phyloP scores from a whole-genome alignment of 2,329 filamentous ascomycete genomes.

The Fulvia fulva region DNA sequence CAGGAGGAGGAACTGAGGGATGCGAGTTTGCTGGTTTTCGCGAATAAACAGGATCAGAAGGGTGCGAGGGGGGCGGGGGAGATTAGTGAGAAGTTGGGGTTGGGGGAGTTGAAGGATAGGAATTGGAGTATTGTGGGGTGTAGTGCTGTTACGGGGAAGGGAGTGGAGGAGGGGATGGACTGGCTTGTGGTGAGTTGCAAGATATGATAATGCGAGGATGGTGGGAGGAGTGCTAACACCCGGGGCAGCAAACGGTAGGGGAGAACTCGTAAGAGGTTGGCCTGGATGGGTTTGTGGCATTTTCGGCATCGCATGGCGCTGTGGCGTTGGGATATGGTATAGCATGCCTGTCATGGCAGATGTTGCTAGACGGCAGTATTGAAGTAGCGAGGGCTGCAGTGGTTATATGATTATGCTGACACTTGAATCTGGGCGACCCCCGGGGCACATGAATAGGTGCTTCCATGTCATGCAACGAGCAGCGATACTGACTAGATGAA shows the following conservation, averaged over 20 bases:
- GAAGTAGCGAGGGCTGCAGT: neutral
- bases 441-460: neutral
- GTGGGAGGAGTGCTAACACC: slow-evolving; percentile 2
- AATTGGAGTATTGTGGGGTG: slow-evolving; percentile 99
- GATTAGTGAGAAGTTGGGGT: slow-evolving; percentile 85
- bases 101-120: slow-evolving; percentile 87
- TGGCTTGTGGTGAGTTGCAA: slow-evolving; percentile 87
- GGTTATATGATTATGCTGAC: neutral
- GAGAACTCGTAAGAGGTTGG: slow-evolving; percentile 18
- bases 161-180: slow-evolving; percentile 97
- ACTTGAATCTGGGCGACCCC: neutral
- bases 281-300: neutral
- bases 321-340: neutral
- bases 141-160: slow-evolving; percentile 90
- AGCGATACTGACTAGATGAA: no score
- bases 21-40: slow-evolving; percentile 86
- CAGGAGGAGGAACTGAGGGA: slow-evolving; percentile 95
- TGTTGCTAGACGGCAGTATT: neutral
- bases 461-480: no score
- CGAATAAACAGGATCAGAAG: slow-evolving; percentile 98
- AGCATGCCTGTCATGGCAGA: neutral
- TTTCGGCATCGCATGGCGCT: slow-evolving; percentile 2
- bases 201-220: neutral
- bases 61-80: slow-evolving; percentile 94
- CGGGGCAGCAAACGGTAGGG: slow-evolving; percentile 26